phyloP scores from a whole-genome alignment of 2,329 filamentous ascomycete species.

The Mycogone perniciosa region DNA sequence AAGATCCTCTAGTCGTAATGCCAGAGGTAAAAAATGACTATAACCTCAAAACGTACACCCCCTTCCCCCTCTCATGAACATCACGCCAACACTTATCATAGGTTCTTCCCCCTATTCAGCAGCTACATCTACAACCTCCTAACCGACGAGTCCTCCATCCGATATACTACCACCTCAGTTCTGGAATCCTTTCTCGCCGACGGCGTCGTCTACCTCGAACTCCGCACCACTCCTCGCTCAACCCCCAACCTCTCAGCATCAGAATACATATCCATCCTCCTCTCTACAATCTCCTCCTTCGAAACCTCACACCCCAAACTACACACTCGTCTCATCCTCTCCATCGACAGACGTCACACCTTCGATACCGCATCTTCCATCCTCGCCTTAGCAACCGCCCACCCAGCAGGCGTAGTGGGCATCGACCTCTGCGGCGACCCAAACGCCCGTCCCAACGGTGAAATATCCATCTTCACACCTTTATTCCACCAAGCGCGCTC shows the following conservation, averaged over 20 bases:
- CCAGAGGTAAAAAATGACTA: slow-evolving; percentile 66
- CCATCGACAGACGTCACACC: slow-evolving; percentile 62
- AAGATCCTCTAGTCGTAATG: slow-evolving; percentile 65
- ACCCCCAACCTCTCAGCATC: slow-evolving; percentile 53
- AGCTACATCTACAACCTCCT: slow-evolving; percentile 74
- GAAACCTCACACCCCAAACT: slow-evolving; percentile 39
- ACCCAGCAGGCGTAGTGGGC: slow-evolving; percentile 53
- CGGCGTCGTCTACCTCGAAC: slow-evolving; percentile 70
- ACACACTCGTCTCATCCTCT: slow-evolving; percentile 62
- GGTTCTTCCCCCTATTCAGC: slow-evolving; percentile 74
- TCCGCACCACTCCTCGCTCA: slow-evolving; percentile 70
- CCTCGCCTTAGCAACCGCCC: slow-evolving; percentile 55
- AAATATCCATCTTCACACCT: slow-evolving; percentile 52
- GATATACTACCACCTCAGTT: slow-evolving; percentile 58
- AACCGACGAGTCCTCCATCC: slow-evolving; percentile 53
- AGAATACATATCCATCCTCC: slow-evolving; percentile 59
- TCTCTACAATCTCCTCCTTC: slow-evolving; percentile 54
- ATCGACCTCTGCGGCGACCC: slow-evolving; percentile 78
- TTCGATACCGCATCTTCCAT: slow-evolving; percentile 54
- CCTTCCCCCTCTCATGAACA: neutral
- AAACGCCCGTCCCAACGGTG: slow-evolving; percentile 40
- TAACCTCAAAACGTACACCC: slow-evolving; percentile 54
- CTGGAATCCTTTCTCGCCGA: slow-evolving; percentile 61
- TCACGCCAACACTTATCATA: slow-evolving; percentile 21
- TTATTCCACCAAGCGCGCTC: slow-evolving; percentile 53